Evolutionary conservation across 176 grass and related monocot species (phyloP), one percentile per base, ranked within the genome.

Genomic region (Cenchrus americanus): DNA sequence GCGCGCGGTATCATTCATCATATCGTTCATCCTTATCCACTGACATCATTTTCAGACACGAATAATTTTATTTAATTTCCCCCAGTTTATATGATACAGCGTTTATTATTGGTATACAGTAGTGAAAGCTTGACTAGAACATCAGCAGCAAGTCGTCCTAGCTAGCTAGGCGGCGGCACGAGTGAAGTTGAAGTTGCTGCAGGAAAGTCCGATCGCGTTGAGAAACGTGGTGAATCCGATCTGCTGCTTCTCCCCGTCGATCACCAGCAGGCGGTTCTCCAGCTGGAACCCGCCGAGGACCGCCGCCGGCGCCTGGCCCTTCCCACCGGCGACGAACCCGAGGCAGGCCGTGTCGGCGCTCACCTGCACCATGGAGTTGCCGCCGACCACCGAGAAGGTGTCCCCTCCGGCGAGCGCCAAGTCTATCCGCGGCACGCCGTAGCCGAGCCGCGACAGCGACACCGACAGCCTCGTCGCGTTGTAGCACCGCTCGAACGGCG

Each of bases 201-300:
- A 89, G 24, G 68, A 71, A 15, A 71, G 68, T 12, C 48, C 87
- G 43, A 5, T 14, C 21, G 1, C 68, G 12, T 71, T 71, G 22
- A 62, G 83, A 7, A 84, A 71, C 14, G 72, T 47, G 26, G 2
- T 89, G 69, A 89, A 91, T 0, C 89, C 83, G 10, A 94, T 10
- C 58, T 10, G 30, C 8, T 8, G 5, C 62, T 83, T 91, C 7
- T 67, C 79, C 18, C 21, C 44, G 69, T 94, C 92, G 59, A 94
- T 80, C 79, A 86, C 69, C 26, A 91, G 43, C 22, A 94, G 73
- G 80, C 77, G 88, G 64, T 89, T 81, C 83, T 91, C 89, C 83
- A 91, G 74, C 86, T 94, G 92, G 68, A 82, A 91, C 11, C 86
- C 89, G 10, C 92, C 83, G 5, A 94, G 32, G 5, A 89, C 69